Percentiles rank a stretch among this genome's conserved stretches.
Evolutionary conservation across 2,329 filamentous ascomycete species (phyloP).

Genomic region (Botryotinia narcissicola): DNA sequence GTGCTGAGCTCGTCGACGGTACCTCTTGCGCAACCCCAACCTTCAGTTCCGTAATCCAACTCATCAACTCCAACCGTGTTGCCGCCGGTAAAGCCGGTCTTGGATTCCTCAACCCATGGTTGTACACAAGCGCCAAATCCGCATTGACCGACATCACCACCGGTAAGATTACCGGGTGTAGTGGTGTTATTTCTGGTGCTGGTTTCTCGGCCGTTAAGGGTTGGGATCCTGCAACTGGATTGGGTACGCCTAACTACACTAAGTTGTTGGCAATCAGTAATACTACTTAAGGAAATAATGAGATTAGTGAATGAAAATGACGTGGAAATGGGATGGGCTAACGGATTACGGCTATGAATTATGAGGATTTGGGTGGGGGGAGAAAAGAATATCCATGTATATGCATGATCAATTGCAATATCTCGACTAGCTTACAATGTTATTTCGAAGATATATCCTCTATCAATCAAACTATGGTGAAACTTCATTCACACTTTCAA

Average conservation of each 20-base stretch:
- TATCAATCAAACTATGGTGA: neutral
- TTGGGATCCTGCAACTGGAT: conserved; percentile 49
- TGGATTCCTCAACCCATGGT: conserved; percentile 47
- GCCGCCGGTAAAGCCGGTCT: conserved; percentile 47
- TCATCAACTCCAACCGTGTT: conserved; percentile 62
- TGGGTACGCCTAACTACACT: conserved; percentile 43
- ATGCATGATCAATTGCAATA: neutral
- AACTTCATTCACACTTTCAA: neutral
- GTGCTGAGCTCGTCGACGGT: conserved; percentile 44
- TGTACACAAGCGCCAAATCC: conserved; percentile 40
- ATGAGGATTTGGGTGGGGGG: neutral
- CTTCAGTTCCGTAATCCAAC: conserved; percentile 55
- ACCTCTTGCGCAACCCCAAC: conserved; percentile 56
- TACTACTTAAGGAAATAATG: neutral
- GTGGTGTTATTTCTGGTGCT: conserved; percentile 25
- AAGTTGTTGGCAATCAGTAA: conserved; percentile 26
- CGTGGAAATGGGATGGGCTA: neutral
- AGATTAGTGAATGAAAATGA: neutral
- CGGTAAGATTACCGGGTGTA: conserved; percentile 43
- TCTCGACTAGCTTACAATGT: neutral
- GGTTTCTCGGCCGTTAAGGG: conserved; percentile 29
- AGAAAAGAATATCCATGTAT: neutral
- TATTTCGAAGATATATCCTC: neutral
- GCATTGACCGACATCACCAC: conserved; percentile 45
- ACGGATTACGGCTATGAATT: conserved; percentile 4